Evolutionary conservation across 805 yeast species (phyloP).

Genomic region (Lipomyces mesembrius): DNA sequence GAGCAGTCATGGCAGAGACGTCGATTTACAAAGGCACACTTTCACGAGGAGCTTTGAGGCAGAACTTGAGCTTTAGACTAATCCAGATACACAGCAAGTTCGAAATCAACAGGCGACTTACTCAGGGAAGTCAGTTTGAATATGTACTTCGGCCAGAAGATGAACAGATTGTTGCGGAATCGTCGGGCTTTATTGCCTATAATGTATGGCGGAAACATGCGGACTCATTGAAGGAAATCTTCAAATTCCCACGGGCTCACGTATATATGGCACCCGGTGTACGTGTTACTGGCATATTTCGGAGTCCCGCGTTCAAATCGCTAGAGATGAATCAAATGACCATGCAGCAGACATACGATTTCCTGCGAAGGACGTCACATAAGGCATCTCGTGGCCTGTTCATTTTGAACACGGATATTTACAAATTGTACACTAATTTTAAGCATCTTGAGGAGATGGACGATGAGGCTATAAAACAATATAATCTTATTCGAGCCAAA

Average conservation of each 20-base stretch:
- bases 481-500: constrained; percentile 1
- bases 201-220: constrained; percentile 2
- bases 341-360: neutral
- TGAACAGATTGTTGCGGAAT: neutral
- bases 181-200: neutral
- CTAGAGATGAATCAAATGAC: neutral
- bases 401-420: neutral
- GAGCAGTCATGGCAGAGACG: neutral
- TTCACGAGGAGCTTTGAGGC: neutral
- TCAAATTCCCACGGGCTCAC: neutral
- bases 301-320: neutral
- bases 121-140: neutral
- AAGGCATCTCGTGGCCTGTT: neutral
- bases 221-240: neutral
- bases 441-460: neutral
- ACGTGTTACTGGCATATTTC: constrained; percentile 1
- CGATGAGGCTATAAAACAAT: neutral
- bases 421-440: neutral
- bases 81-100: neutral
- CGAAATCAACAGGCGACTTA: neutral
- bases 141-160: neutral
- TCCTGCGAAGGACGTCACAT: neutral
- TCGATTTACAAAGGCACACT: neutral
- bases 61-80: constrained; percentile 1
- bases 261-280: neutral